Conservation (phyloP, 1,139 yeast species). For the Yamadazyma atmosphaerica region DNA sequence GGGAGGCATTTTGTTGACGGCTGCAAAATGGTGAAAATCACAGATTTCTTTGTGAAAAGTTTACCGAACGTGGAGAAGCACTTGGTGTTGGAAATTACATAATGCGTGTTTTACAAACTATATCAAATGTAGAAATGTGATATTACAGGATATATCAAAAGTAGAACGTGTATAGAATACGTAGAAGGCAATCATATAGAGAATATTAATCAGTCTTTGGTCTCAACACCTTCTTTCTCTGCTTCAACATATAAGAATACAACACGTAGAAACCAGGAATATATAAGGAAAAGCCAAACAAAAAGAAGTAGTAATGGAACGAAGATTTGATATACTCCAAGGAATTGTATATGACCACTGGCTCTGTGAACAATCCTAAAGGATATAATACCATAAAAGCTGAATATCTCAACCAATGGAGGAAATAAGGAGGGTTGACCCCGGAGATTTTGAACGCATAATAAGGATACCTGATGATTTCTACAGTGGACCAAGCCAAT, state of each 20-base stretch:
- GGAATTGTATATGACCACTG: constrained; percentile 29
- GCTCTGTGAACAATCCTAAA: constrained; percentile 33
- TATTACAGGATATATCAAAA: too few species aligned
- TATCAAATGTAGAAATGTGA: too few species aligned
- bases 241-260: constrained; percentile 36
- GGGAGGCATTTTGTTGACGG: too few species aligned
- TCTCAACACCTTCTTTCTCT: constrained; percentile 22
- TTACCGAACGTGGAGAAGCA: too few species aligned
- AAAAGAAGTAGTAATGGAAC: constrained; percentile 22
- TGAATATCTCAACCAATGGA: constrained; percentile 35
- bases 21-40: too few species aligned
- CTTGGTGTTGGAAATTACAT: too few species aligned
- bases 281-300: constrained; percentile 30
- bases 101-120: too few species aligned
- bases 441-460: constrained; percentile 21
- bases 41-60: too few species aligned
- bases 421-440: constrained; percentile 18
- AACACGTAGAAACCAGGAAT: constrained; percentile 34
- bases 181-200: too few species aligned
- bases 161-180: too few species aligned
- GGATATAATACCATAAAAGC: constrained; percentile 37
- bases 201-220: background rate
- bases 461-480: constrained; percentile 32
- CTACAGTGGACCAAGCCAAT: constrained; percentile 38
- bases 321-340: constrained; percentile 12